Conservation (phyloP, 495 filamentous ascomycete species). For the Xylaria intraflava region DNA sequence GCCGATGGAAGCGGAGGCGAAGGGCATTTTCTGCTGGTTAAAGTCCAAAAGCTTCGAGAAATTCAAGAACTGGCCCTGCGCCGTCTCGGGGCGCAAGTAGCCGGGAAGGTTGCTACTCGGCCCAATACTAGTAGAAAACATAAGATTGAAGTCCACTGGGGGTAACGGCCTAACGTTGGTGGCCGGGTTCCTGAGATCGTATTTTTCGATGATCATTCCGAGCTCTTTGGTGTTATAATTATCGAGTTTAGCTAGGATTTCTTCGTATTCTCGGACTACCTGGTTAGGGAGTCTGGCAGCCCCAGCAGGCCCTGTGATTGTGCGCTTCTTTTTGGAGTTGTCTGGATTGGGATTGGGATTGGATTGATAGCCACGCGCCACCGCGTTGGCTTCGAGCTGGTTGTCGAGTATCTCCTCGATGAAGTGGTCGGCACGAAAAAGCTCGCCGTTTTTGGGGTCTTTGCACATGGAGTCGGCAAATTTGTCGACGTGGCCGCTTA, state of each 20-base stretch:
- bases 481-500: conserved; percentile 93
- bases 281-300: conserved; percentile 61
- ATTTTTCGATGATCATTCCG: conserved; percentile 62
- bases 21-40: conserved; percentile 67
- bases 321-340: conserved; percentile 40
- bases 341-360: conserved; percentile 59
- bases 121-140: conserved; percentile 71
- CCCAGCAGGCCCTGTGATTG: conserved; percentile 48
- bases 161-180: conserved; percentile 52
- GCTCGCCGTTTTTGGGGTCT: conserved; percentile 94
- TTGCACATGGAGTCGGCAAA: conserved; percentile 99
- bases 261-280: conserved; percentile 64
- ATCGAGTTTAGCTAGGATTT: conserved; percentile 66
- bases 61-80: conserved; percentile 70
- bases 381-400: conserved; percentile 73
- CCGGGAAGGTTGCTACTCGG: conserved; percentile 53
- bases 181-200: conserved; percentile 61
- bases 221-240: conserved; percentile 68
- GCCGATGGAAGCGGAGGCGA: conserved; percentile 71
- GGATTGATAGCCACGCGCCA: conserved; percentile 69
- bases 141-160: conserved; percentile 70
- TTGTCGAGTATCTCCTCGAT: conserved; percentile 87
- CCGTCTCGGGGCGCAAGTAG: conserved; percentile 67
- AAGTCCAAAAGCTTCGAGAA: conserved; percentile 73
- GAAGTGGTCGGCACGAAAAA: conserved; percentile 90